phyloP scores from a whole-genome alignment of 2,329 filamentous ascomycete genomes.

The Scleromitrula shiraiana region DNA sequence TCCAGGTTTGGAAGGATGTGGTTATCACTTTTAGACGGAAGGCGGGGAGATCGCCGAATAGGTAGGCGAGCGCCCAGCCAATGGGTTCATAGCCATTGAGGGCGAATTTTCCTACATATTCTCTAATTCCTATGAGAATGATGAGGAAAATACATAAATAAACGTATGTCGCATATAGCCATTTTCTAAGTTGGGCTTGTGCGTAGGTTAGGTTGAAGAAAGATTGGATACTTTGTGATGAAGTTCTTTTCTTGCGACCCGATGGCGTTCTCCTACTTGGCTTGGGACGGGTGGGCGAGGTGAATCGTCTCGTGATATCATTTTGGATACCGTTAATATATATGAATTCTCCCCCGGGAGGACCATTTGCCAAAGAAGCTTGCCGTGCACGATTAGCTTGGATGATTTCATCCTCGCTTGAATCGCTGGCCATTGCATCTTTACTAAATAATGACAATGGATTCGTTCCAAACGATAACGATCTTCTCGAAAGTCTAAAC shows the following conservation, averaged over 20 bases:
- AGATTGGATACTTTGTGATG: conserved; percentile 57
- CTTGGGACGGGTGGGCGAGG: conserved; percentile 38
- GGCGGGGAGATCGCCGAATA: conserved; percentile 68
- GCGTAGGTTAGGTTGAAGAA: conserved; percentile 74
- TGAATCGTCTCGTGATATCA: conserved; percentile 36
- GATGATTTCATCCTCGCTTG: conserved; percentile 19
- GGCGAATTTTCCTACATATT: conserved; percentile 59
- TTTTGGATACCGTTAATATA: background rate
- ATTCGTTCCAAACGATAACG: conserved; percentile 14
- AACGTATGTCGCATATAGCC: conserved; percentile 73
- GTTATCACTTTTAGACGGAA: conserved; percentile 66
- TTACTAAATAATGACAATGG: conserved; percentile 15
- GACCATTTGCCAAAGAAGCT: background rate
- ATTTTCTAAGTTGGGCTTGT: conserved; percentile 71
- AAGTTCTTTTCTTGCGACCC: conserved; percentile 57
- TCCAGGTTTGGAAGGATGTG: conserved; percentile 65
- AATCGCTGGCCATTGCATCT: conserved; percentile 16
- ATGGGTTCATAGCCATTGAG: conserved; percentile 71
- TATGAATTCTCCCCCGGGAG: too few species aligned
- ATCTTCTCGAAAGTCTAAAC: background rate
- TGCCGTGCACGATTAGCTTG: background rate
- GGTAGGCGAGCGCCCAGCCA: conserved; percentile 85
- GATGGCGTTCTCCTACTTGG: conserved; percentile 43
- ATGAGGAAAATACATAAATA: conserved; percentile 60
- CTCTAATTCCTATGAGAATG: conserved; percentile 63